Evolutionary conservation across 2,329 filamentous ascomycete genomes (phyloP).

Genomic region (Talaromyces sp.): DNA sequence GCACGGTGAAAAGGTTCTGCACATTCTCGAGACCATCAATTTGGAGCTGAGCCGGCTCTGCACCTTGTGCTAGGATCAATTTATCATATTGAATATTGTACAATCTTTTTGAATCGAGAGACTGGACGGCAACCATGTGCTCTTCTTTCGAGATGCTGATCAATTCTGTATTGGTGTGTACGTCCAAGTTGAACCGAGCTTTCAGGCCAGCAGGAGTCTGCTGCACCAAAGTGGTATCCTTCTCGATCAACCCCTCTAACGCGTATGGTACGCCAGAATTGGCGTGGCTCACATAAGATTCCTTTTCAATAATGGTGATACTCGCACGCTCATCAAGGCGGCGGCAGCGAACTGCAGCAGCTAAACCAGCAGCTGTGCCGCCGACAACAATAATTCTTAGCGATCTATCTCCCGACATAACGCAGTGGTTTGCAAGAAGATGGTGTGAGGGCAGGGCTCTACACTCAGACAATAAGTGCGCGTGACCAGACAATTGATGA

Average conservation of each 20-base stretch:
- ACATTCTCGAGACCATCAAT: slow-evolving; percentile 2
- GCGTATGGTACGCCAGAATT: neutral
- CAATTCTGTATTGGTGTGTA: slow-evolving; percentile 12
- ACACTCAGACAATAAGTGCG: neutral
- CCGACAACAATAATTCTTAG: slow-evolving; percentile 7
- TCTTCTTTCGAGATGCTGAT: slow-evolving; percentile 3
- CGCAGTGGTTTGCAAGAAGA: neutral
- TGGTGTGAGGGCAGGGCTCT: neutral
- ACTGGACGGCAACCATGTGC: neutral
- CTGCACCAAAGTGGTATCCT: neutral
- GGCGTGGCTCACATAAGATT: neutral
- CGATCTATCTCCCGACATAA: neutral
- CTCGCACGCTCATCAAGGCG: slow-evolving; percentile 1
- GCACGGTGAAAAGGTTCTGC: slow-evolving; percentile 1
- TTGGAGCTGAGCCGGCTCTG: slow-evolving; percentile 3
- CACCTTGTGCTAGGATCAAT: slow-evolving; percentile 9
- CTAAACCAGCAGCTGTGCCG: neutral
- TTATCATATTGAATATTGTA: slow-evolving; percentile 13
- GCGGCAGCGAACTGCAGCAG: slow-evolving; percentile 1
- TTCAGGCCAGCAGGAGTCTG: slow-evolving; percentile 9
- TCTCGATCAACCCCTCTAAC: slow-evolving; percentile 7
- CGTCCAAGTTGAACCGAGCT: slow-evolving; percentile 10
- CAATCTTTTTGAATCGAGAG: neutral
- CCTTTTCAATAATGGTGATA: slow-evolving; percentile 13
- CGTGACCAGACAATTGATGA: neutral